These are phyloP conservation scores for Lactarius sanguifluus DNA, from an alignment of 768 basidiomycete genomes.

Conservation along the genomic window DNA sequence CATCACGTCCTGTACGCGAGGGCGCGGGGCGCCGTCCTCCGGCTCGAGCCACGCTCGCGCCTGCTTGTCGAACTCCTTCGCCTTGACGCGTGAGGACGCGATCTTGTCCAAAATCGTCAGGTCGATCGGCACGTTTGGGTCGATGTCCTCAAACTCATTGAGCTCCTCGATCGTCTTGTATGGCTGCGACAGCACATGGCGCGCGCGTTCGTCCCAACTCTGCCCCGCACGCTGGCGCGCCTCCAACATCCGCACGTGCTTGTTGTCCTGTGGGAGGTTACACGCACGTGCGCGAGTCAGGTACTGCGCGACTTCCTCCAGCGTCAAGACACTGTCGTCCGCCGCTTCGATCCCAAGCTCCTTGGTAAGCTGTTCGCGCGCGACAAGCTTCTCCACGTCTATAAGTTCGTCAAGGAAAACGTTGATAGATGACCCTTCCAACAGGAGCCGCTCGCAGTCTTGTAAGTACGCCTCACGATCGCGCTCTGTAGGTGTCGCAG, in stretches of 20 bases:
- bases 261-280: slow-evolving; percentile 63
- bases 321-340: slow-evolving; percentile 64
- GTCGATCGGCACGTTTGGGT: slow-evolving; percentile 69
- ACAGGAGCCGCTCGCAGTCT: slow-evolving; percentile 69
- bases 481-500: slow-evolving; percentile 41
- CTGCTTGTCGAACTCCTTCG: slow-evolving; percentile 77
- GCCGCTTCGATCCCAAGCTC: slow-evolving; percentile 69
- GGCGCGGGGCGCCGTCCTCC: slow-evolving; percentile 53
- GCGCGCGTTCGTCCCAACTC: slow-evolving; percentile 75
- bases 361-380: slow-evolving; percentile 70
- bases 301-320: slow-evolving; percentile 76
- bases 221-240: slow-evolving; percentile 65
- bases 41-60: slow-evolving; percentile 68
- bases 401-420: slow-evolving; percentile 79
- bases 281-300: slow-evolving; percentile 69
- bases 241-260: slow-evolving; percentile 61
- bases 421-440: slow-evolving; percentile 73
- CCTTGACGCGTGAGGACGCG: slow-evolving; percentile 61
- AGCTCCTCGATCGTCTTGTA: slow-evolving; percentile 76
- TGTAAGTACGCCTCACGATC: slow-evolving; percentile 59
- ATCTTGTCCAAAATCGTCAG: slow-evolving; percentile 63
- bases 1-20: slow-evolving; percentile 67
- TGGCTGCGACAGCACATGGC: slow-evolving; percentile 61
- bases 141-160: slow-evolving; percentile 66
- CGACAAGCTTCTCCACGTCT: slow-evolving; percentile 77